These are phyloP conservation scores for Sinapis alba DNA, from an alignment of 441 rosid genomes.

Conservation along the genomic window DNA sequence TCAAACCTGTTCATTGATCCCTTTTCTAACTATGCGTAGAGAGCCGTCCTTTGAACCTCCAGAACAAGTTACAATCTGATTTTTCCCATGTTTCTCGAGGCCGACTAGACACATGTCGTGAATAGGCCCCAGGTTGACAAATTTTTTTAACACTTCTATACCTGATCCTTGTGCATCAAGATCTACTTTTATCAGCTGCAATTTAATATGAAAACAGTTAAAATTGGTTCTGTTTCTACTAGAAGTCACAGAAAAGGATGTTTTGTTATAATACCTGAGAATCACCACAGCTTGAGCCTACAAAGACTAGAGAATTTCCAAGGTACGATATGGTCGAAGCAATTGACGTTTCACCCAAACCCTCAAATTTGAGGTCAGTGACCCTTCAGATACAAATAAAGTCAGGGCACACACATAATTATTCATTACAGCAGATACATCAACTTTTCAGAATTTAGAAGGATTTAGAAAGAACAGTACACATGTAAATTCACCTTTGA, in stretches of 20 bases:
- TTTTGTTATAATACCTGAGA: constrained; percentile 60
- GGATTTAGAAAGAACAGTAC: neutral
- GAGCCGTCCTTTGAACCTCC: too few relatives aligned
- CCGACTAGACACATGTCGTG: too few relatives aligned
- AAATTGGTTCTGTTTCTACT: too few relatives aligned
- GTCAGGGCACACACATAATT: constrained; percentile 1
- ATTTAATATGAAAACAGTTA: too few relatives aligned
- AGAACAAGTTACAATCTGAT: too few relatives aligned
- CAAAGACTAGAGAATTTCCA: constrained; percentile 85
- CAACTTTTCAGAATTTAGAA: constrained; percentile 1
- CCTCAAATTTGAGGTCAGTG: constrained; percentile 88
- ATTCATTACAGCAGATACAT: neutral
- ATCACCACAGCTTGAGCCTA: constrained; percentile 98
- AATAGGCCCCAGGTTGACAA: too few relatives aligned
- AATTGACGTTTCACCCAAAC: constrained; percentile 91
- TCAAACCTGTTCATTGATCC: constrained; percentile 94
- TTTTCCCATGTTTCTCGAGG: too few relatives aligned
- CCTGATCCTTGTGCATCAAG: too few relatives aligned
- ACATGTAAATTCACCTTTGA: constrained; percentile 71
- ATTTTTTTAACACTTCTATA: too few relatives aligned
- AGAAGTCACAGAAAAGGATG: too few relatives aligned
- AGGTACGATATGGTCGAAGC: constrained; percentile 93
- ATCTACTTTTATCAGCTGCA: too few relatives aligned
- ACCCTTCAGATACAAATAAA: constrained; percentile 59
- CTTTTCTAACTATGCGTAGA: constrained; percentile 43